Evolutionary conservation across 495 filamentous ascomycete species (phyloP), one percentile per base, ranked within the genome.

Genomic region (Aspergillus leporis): DNA sequence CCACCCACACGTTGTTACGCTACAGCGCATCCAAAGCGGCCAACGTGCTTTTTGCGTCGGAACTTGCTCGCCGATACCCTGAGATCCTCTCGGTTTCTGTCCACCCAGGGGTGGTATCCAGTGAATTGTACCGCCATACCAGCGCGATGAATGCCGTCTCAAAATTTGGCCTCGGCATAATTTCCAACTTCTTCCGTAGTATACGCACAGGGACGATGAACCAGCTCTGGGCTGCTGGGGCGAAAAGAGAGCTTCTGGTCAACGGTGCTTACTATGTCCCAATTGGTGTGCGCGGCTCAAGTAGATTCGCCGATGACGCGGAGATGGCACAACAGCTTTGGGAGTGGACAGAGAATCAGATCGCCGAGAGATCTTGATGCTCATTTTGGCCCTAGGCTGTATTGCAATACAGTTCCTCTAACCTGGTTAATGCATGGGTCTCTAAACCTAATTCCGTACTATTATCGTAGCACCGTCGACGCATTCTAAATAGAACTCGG

Each of bases 1-100:
- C 25, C 40, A 61, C 31, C 53, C 66, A 49, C 48, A 64, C 58
- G 45, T 55, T 36, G 51, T 64, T 30, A 46, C 67, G 52, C 19
- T 93, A 92, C 68, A 79, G 75, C 4, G 81, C 89, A 55, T 82
- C 81, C 53, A 87, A 87, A 69, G 80, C 83, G 32, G 85, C 83
- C 25, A 87, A 86, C 56, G 74, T 87, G n/a, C 58, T 87, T 41
- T 84, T 85, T 51, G 80, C 82, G 40, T 30, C 66, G n/a, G 87
- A 89, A 61, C 74, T 93, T 14, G 84, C 85, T 0, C 70, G 71
- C 16, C 78, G 80, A 3, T 77, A 88, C 64, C 85, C 84, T 0
- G 67, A 77, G 31, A 81, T 90, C 46, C 78, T 72, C 0, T 78
- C 76, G 10, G 73, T 87, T 0, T 63, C 86, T 0, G 75, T 91